These are phyloP conservation scores for Globisporangium okanoganense DNA, from an alignment of 352 stramenopile species.

Conservation along the genomic window DNA sequence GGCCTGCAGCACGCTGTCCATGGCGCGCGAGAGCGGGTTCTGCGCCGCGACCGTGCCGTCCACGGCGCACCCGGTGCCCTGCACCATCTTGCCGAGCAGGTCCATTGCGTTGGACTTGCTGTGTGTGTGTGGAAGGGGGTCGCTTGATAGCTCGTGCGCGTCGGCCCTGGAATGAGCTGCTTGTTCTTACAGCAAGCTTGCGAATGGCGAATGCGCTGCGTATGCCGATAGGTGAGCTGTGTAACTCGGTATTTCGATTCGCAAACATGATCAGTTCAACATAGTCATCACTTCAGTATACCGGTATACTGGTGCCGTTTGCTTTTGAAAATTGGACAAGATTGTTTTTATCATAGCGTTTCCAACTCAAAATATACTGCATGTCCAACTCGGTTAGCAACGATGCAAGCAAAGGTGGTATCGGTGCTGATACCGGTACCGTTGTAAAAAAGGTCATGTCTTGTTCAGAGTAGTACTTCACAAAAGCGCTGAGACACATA, in stretches of 20 bases:
- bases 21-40: conserved; percentile 78
- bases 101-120: conserved; percentile 71
- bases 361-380: no score
- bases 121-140: background rate
- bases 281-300: no score
- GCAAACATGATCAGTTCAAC: conserved; percentile 3
- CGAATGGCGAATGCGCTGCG: background rate
- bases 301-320: no score
- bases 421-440: no score
- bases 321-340: no score
- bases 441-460: no score
- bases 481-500: background rate
- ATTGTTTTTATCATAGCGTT: no score
- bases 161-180: conserved; percentile 3
- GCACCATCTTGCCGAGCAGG: conserved; percentile 79
- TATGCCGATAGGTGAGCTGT: background rate
- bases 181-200: background rate
- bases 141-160: background rate
- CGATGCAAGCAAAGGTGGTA: no score
- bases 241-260: conserved; percentile 6
- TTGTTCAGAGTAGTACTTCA: no score
- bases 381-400: no score
- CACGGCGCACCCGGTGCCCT: conserved; percentile 71
- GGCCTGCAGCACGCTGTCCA: conserved; percentile 74
- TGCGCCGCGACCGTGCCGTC: conserved; percentile 81